Evolutionary conservation across 2,329 filamentous ascomycete genomes (phyloP), one percentile per base, ranked within the genome.

Genomic region (Hypoxylon sp.): DNA sequence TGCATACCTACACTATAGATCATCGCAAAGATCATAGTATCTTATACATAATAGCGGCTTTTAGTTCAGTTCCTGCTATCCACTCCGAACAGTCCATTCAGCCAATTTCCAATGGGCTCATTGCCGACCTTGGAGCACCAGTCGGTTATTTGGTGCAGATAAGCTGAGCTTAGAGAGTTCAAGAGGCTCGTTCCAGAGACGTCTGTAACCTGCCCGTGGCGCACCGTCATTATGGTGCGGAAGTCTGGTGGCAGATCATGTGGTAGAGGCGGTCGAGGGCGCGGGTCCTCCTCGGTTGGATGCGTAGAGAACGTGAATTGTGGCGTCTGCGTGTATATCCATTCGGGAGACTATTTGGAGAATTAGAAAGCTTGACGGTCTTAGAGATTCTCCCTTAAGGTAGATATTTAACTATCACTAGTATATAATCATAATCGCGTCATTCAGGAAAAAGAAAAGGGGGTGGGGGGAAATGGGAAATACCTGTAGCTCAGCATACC

Each of bases 281-380:
- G 80, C 59, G 86, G 80, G 78, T 91, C 83, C 42, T 87, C 81
- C 67, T 87, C 81, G 66, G 84, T 84, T 36, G 89, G 79, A 76
- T 85, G 80, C 2, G 85, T 89, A 2, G 87, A 88, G 70, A 95
- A 89, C 6, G 85, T 88, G 76, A 97, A 97, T 58, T 90, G 89
- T 0, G 94, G 94, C 1, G 94, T 97, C 79, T 97, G 93, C 2
- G 87, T 87, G 78, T 91, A 97, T 61, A 91, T 90, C 93, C 93
- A 97, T 9, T 89, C 86, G 2, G 80, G 78, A 0, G 89, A 89
- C 84, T 89, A 69, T 36, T 72, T 50, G 4, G 22, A 8, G 26
- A 20, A 18, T 51, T 67, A 32, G 30, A 11, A 28, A 16, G 4
- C 28, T 22, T 24, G 9, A 46, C 18, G 26, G 1, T 36, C 4